Base-by-base conservation (phyloP, 2,329 filamentous ascomycete genomes). In the Akanthomyces dipterigenus region DNA sequence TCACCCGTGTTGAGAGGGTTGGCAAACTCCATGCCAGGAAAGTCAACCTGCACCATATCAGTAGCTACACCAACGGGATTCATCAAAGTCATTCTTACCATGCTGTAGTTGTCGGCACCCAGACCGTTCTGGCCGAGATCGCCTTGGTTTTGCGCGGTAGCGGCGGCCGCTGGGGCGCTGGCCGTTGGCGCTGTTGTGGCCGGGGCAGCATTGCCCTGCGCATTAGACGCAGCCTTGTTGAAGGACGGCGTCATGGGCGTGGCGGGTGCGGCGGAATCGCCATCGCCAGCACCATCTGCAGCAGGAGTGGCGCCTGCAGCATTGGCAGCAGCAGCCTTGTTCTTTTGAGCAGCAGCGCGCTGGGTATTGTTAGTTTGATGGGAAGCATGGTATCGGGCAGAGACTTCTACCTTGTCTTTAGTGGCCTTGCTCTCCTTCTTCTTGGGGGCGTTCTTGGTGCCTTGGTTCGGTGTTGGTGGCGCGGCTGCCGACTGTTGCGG, bases 381-480 rank as follows among this genome's bases (percentile, higher is more conserved):
- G 7, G n/a, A 12, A 11, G 11, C 22, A 12, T 12, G 22, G 14
- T 16, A 4, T 11, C n/a, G 14, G 6, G 12, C 24, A 3, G 18
- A 12, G 34, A 28, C 16, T 26, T 78, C 77, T 82, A 90, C 88
- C 86, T 91, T 90, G 62, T 76, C 79, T 73, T 88, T 89, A 5
- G 83, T 78, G 63, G 78, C 81, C 74, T 88, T 88, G 5, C 76
- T 77, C 36, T 86, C 85, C 78, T 91, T 90, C 82, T 93, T 93
- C 74, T 91, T 92, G 1, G 89, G 88, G 38, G 84, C 86, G 4
- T 88, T 75, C 78, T 93, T 93, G 70, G 86, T 88, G 1, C 79
- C 73, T 70, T 91, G 88, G 56, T 85, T 87, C 1, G 90, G 90
- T 4, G 90, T 95, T 1, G 90, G 90, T 1, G 90, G 90, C 40